Base-by-base conservation (phyloP, 2,329 filamentous ascomycete genomes). In the Penicillium sp. region DNA sequence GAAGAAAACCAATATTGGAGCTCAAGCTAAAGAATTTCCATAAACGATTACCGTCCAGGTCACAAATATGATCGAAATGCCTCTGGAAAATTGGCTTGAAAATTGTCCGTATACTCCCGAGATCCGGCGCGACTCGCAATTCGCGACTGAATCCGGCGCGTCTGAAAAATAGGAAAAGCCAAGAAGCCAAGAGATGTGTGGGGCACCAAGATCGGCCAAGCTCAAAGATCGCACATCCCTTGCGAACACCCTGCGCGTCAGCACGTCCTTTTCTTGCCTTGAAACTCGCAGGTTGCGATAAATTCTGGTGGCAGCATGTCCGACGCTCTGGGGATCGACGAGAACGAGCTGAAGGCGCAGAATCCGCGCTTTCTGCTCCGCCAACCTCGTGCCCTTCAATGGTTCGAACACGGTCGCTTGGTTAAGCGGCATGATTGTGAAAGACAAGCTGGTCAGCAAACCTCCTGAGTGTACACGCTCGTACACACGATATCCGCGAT, bases 331-430 rank as follows among this genome's bases (percentile, higher is more conserved):
- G 52, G 39, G 30, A 52, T 56, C n/a, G 53, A 54, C 9, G 29
- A 27, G 23, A 15, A 39, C 15, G 54, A 55, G 4, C 43, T 51
- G 13, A 46, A 54, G 15, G 56, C 58, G 39, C 39, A 42, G 2
- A 60, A 56, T 7, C 56, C 59, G n/a, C 64, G 66, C 3, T 69
- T 65, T 51, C 60, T 68, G 12, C 58, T 69, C 33, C 62, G 62
- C 21, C 63, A 68, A 29, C 67, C 67, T 6, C 52, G 62, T 29
- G 75, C 76, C 2, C 64, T 79, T 34, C 75, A 78, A 62, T 78
- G 75, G 74, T 78, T 78, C 52, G 69, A 78, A 56, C 68, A 75
- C 27, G 74, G 73, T 9, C 65, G 63, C 20, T 66, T 79, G 9
- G 62, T 70, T 37, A 77, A 76, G 56, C 72, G 68, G 43, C 69